Evolutionary conservation across 163 green algal genomes (phyloP).

Genomic region (Scenedesmus sp.): DNA sequence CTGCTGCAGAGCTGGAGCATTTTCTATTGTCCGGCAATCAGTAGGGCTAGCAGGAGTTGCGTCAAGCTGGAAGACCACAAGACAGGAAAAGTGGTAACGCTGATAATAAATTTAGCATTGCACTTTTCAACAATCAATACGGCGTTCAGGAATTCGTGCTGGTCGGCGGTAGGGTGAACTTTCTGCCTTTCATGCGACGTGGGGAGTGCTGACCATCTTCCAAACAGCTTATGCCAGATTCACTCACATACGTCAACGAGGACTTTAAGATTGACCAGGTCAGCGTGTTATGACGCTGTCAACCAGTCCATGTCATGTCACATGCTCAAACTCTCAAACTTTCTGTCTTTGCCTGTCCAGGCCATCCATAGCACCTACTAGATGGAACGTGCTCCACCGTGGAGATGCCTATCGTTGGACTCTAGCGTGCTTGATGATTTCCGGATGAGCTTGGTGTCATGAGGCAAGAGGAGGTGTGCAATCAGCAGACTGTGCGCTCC

Average conservation of each 20-base stretch:
- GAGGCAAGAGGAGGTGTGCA: not conserved
- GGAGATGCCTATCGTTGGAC: not conserved
- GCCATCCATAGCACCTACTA: not conserved
- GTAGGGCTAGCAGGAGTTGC: not conserved
- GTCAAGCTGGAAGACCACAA: not conserved
- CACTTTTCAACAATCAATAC: not conserved
- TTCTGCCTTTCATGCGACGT: too few relatives aligned
- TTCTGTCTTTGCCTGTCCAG: too few relatives aligned
- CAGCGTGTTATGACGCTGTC: too few relatives aligned
- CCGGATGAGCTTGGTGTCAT: not conserved
- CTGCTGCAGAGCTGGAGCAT: slow-evolving; percentile 2
- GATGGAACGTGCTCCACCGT: not conserved
- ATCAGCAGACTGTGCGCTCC: not conserved
- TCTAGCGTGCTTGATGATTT: not conserved
- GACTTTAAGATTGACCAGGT: too few relatives aligned
- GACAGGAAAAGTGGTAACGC: not conserved
- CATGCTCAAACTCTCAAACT: too few relatives aligned
- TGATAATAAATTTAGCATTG: not conserved
- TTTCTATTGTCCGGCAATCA: not conserved
- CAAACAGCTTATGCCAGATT: too few relatives aligned
- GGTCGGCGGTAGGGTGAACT: too few relatives aligned
- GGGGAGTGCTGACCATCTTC: too few relatives aligned
- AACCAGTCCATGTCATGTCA: too few relatives aligned
- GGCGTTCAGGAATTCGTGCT: too few relatives aligned
- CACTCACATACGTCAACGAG: too few relatives aligned